Percentiles rank a stretch among this genome's conserved stretches.
Conservation (phyloP, 805 yeast species). For the Candida glaebosa region DNA sequence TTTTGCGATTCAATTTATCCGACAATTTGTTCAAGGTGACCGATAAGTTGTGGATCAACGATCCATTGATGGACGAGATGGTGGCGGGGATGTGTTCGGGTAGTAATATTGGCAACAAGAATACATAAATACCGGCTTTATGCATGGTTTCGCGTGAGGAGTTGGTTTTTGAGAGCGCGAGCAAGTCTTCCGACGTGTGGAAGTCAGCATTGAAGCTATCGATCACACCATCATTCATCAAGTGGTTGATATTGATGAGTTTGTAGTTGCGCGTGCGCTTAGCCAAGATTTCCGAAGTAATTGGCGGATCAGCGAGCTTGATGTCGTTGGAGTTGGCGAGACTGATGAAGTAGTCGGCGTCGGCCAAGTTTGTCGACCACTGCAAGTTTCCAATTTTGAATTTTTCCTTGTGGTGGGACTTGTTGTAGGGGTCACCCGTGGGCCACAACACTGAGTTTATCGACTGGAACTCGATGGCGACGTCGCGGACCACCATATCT, state of each 20-base stretch:
- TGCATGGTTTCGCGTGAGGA: slow-evolving; percentile 14
- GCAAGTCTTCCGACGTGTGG: background rate
- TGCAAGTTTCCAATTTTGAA: slow-evolving; percentile 46
- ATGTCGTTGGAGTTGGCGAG: slow-evolving; percentile 42
- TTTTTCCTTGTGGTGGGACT: slow-evolving; percentile 40
- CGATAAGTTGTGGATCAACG: slow-evolving; percentile 40
- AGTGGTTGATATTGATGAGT: slow-evolving; percentile 14
- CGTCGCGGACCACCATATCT: slow-evolving; percentile 33
- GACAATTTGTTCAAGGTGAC: slow-evolving; percentile 37
- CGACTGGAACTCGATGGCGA: slow-evolving; percentile 43
- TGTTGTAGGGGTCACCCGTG: slow-evolving; percentile 48
- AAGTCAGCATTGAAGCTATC: background rate
- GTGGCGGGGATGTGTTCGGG: slow-evolving; percentile 65
- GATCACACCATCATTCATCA: slow-evolving; percentile 16
- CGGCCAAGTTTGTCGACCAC: slow-evolving; percentile 43
- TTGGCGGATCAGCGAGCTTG: slow-evolving; percentile 26
- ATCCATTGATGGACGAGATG: slow-evolving; percentile 48
- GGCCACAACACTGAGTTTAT: slow-evolving; percentile 50
- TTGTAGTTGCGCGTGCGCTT: slow-evolving; percentile 32
- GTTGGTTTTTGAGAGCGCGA: background rate
- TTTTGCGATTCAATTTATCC: slow-evolving; percentile 32
- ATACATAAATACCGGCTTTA: slow-evolving; percentile 69
- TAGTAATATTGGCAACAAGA: slow-evolving; percentile 58
- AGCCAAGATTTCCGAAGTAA: slow-evolving; percentile 44
- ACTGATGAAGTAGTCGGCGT: slow-evolving; percentile 44